Evolutionary conservation across 805 yeast species (phyloP).

Genomic region (Metschnikowia orientalis): DNA sequence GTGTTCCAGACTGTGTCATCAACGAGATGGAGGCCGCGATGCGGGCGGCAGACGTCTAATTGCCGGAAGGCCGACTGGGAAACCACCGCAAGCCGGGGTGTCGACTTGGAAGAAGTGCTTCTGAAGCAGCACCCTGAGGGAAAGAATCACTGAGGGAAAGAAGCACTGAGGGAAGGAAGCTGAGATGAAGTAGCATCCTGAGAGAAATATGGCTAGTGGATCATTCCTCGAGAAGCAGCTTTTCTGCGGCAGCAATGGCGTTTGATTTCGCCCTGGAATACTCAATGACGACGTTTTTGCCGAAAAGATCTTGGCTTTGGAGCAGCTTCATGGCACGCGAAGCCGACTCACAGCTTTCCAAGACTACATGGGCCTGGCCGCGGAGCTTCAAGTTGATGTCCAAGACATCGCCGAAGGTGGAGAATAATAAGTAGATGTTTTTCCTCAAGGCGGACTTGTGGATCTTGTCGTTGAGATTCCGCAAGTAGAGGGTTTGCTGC

Average conservation of each 20-base stretch:
- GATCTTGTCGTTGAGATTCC: conserved; percentile 57
- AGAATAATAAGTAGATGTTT: conserved; percentile 53
- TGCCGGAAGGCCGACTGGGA: too few relatives aligned
- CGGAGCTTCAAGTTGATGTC: conserved; percentile 47
- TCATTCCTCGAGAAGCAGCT: conserved; percentile 9
- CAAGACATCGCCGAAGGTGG: conserved; percentile 63
- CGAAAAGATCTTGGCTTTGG: conserved; percentile 49
- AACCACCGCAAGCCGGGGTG: too few relatives aligned
- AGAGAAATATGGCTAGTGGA: too few relatives aligned
- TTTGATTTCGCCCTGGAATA: conserved; percentile 30
- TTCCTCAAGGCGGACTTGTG: conserved; percentile 42
- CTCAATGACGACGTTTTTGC: conserved; percentile 40
- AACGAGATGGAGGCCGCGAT: conserved; percentile 58
- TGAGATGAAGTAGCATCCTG: too few relatives aligned
- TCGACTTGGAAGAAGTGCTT: too few relatives aligned
- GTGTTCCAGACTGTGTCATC: conserved; percentile 82
- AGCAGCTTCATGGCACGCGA: conserved; percentile 45
- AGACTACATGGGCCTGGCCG: conserved; percentile 65
- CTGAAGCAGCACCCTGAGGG: too few relatives aligned
- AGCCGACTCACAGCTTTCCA: conserved; percentile 48
- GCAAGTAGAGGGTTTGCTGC: conserved; percentile 50
- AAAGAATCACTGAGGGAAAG: too few relatives aligned
- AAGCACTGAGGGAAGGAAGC: too few relatives aligned
- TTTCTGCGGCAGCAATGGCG: conserved; percentile 17
- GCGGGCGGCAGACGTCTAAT: conserved; percentile 2